These are phyloP conservation scores for Fusarium succisae DNA, from an alignment of 2,329 filamentous ascomycete species.

Conservation along the genomic window DNA sequence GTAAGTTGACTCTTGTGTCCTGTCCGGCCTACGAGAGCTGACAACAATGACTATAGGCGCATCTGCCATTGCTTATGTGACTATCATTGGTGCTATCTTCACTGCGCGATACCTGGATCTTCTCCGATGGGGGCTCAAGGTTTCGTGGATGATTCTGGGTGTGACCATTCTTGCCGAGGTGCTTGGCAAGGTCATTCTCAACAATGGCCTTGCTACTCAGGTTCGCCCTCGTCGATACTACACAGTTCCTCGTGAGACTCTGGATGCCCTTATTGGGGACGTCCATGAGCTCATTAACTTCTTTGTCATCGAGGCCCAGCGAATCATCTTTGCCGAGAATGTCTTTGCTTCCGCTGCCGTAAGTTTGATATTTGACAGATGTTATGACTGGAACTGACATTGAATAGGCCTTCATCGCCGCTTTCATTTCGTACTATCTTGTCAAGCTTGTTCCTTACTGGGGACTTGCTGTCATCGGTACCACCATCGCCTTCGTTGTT, in stretches of 20 bases:
- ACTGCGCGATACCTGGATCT: constrained; percentile 72
- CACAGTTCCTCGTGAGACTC: constrained; percentile 69
- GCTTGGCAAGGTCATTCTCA: constrained; percentile 68
- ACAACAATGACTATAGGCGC: constrained; percentile 56
- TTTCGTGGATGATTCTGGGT: constrained; percentile 70
- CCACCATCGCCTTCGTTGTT: constrained; percentile 67
- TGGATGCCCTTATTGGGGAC: constrained; percentile 70
- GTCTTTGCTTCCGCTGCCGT: constrained; percentile 67
- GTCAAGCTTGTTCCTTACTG: constrained; percentile 77
- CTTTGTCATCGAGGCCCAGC: constrained; percentile 75
- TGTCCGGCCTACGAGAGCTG: constrained; percentile 20
- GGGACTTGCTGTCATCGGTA: constrained; percentile 70
- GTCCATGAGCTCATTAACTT: constrained; percentile 77
- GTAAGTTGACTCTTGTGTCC: constrained; percentile 53
- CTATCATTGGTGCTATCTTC: constrained; percentile 68
- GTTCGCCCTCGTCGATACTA: constrained; percentile 74
- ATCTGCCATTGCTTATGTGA: constrained; percentile 70
- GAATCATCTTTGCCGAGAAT: constrained; percentile 75
- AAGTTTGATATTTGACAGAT: constrained; percentile 48
- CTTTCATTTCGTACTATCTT: constrained; percentile 73
- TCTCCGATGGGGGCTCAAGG: constrained; percentile 71
- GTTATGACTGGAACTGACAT: constrained; percentile 27
- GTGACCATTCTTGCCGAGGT: constrained; percentile 69
- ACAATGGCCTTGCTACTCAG: constrained; percentile 70
- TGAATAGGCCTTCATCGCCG: constrained; percentile 63